Evolutionary conservation across 2,329 filamentous ascomycete species (phyloP), one percentile per base, ranked within the genome.

Genomic region (Plectosphaerella cucumerina): DNA sequence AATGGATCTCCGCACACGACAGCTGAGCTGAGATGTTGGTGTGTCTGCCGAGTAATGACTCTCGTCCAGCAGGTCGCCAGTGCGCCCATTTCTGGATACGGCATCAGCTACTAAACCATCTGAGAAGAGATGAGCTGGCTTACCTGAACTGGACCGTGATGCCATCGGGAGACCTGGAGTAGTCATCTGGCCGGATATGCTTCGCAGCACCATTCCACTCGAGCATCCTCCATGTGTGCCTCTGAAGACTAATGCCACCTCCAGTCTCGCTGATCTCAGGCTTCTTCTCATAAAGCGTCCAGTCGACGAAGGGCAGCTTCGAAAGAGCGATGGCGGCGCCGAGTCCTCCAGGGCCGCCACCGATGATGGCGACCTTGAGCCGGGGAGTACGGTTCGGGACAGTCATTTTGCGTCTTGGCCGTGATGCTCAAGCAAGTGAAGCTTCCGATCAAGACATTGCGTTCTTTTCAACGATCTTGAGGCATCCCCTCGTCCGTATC

Each of bases 221-320:
- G 5, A 70, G 59, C 50, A 70, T 56, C 11, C 62, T 62, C 67
- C 67, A 70, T 1, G 67, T 70, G 39, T 68, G 60, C 1, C 53
- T 58, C 41, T 69, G 66, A 5, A 70, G 50, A 23, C 62, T 67
- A 46, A 70, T 68, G n/a, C 68, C 68, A 5, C 64, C 66, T 6
- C 68, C 66, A 0, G 64, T 67, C 48, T 70, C 68, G 18, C 67
- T 68, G 49, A 70, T 64, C 22, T 63, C 56, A 5, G 60, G 48
- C 44, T 67, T 68, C 57, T 69, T 69, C 50, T 69, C 66, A 49
- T 68, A 69, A 4, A 69, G 47, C 4, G 57, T 59, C 58, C 64
- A 67, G 15, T 65, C 61, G n/a, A 69, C 59, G 11, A 64, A 59
- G 3, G 60, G 52, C 1, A 62, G 50, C 34, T 58, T 60, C 10